Evolutionary conservation across 805 yeast genomes (phyloP).

Genomic region (Geotrichum ghanense): DNA sequence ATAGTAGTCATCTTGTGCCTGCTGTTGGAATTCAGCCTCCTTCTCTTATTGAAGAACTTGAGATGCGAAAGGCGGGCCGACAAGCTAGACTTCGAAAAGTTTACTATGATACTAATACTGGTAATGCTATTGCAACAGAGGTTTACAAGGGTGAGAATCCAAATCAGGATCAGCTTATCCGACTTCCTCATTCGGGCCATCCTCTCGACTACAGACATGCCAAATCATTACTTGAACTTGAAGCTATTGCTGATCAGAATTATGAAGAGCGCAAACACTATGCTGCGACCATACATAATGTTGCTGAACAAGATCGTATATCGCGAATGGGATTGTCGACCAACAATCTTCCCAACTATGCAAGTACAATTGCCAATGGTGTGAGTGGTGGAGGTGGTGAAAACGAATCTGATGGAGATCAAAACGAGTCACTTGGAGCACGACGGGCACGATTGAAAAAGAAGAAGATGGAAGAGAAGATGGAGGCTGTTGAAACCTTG

Average conservation of each 20-base stretch:
- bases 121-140: constrained; percentile 7
- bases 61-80: constrained; percentile 25
- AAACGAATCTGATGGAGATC: neutral
- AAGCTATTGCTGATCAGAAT: constrained; percentile 21
- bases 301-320: neutral
- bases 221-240: constrained; percentile 23
- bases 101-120: neutral
- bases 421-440: neutral
- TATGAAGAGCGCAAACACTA: constrained; percentile 10
- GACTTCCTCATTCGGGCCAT: constrained; percentile 10
- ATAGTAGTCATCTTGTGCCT: neutral
- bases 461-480: neutral
- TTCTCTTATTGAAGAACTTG: constrained; percentile 28
- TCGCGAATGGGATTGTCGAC: neutral
- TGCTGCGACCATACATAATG: neutral
- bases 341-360: neutral
- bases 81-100: constrained; percentile 16
- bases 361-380: neutral
- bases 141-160: constrained; percentile 6
- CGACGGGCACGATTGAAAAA: constrained; percentile 3
- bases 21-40: constrained; percentile 15
- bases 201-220: constrained; percentile 19
- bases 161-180: constrained; percentile 1
- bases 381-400: too few species aligned
- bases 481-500: neutral